Conservation (phyloP, 2,329 filamentous ascomycete genomes). For the Talaromyces pinophilus region DNA sequence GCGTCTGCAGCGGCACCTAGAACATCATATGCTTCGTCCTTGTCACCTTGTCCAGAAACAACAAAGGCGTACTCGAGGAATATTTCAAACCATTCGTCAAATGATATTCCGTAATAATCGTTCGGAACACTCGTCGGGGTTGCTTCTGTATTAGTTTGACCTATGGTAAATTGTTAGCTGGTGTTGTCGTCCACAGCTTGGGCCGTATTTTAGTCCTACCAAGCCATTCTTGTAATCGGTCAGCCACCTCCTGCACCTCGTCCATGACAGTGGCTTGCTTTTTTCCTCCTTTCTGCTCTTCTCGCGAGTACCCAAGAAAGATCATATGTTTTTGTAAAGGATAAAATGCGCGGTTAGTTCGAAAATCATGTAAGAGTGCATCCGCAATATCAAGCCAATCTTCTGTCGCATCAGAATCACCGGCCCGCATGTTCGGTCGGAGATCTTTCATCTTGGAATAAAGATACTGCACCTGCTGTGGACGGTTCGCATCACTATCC, state of each 20-base stretch:
- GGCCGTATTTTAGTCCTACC: constrained; percentile 35
- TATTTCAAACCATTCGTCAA: constrained; percentile 82
- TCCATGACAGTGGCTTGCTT: constrained; percentile 41
- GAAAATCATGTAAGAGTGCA: constrained; percentile 61
- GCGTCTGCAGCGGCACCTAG: constrained; percentile 77
- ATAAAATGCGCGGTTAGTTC: constrained; percentile 61
- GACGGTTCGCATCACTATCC: constrained; percentile 40
- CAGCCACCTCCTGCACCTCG: constrained; percentile 48
- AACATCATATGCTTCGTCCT: constrained; percentile 74
- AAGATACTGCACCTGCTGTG: constrained; percentile 48
- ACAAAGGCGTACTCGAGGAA: constrained; percentile 85
- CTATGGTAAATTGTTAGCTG: constrained; percentile 5
- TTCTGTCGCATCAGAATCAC: constrained; percentile 52
- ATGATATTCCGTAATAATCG: constrained; percentile 74
- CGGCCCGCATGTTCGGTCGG: constrained; percentile 50
- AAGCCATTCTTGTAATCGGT: constrained; percentile 45
- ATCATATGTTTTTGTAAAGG: constrained; percentile 54
- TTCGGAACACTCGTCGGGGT: constrained; percentile 45
- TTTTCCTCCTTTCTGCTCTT: constrained; percentile 42
- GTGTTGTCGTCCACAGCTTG: background rate
- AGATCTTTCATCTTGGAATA: constrained; percentile 52
- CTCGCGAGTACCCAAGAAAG: constrained; percentile 52
- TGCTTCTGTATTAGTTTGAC: constrained; percentile 2
- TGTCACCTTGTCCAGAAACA: constrained; percentile 67
- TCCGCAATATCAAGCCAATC: constrained; percentile 62